Base-by-base conservation (phyloP, 1,284 basidiomycete species). In the Mycena sp. region DNA sequence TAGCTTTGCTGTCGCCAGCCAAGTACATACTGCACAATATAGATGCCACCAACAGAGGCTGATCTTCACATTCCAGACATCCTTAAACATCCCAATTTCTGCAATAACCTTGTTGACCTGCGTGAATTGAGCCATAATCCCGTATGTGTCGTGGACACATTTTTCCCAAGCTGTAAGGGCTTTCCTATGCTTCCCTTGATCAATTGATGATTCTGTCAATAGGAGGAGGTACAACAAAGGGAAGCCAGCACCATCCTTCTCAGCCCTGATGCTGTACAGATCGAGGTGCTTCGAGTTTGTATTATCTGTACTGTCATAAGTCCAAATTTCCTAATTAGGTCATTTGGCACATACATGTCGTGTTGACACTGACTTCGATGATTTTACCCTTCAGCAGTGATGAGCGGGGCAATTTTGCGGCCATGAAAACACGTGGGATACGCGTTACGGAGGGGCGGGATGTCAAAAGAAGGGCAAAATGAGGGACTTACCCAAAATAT, bases 251-350 rank as follows among this genome's bases (percentile, higher is more conserved):
- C 71, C 71, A 50, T 77, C 72, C 45, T 70, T 50, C 63, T 77
- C 74, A 5, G 52, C 68, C 28, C 77, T 58, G 21, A 76, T 49
- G 21, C 63, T 69, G 49, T 76, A 76, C 0, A 77, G 68, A 60
- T 76, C 72, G 14, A 76, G 70, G 52, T 74, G 56, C 37, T 61
- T 68, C 5, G 70, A 64, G 45, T 77, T 77, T 6, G 72, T 76
- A 48, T 73, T 71, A 49, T 72, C 76, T 75, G 46, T 6, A 4
- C 10, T 7, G 46, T 28, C 12, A 40, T 32, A 25, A 48, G 29
- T 43, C 37, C 28, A 40, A 26, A 38, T 29, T 23, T 21, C 28
- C 9, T 28, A 32, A 32, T 44, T 19, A 19, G 45, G 30, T 25
- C 28, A 52, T 45, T 46, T 17, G 32, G 32, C 32, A 63, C 73